Percentiles rank a stretch among this genome's conserved stretches.
These are phyloP conservation scores for Kregervanrija pseudodelftensis DNA, from an alignment of 805 yeast genomes.

Conservation along the genomic window DNA sequence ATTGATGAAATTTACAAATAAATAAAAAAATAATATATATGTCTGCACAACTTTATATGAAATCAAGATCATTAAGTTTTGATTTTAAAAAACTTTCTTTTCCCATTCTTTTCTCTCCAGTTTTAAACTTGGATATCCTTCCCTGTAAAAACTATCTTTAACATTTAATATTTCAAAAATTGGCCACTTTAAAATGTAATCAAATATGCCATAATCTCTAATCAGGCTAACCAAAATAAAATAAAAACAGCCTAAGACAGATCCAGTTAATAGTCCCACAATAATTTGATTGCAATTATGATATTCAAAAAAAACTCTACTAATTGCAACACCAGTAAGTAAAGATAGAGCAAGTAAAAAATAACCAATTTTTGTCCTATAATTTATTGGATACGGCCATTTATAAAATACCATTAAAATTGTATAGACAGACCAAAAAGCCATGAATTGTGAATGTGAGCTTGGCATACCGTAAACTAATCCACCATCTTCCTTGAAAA, in stretches of 20 bases:
- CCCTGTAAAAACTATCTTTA: conserved; percentile 46
- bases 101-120: conserved; percentile 23
- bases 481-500: conserved; percentile 23
- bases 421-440: conserved; percentile 62
- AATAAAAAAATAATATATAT: background rate
- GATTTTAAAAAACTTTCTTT: background rate
- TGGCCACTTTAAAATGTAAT: conserved; percentile 56
- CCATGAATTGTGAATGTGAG: conserved; percentile 96
- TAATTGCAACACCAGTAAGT: conserved; percentile 42
- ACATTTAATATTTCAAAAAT: conserved; percentile 43
- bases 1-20: background rate
- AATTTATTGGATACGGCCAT: conserved; percentile 32
- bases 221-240: conserved; percentile 44
- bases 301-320: conserved; percentile 73
- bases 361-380: too few relatives aligned
- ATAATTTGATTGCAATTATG: conserved; percentile 69
- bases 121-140: conserved; percentile 10
- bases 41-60: background rate
- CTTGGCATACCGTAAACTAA: conserved; percentile 90
- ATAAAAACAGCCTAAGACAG: conserved; percentile 49
- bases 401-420: conserved; percentile 36
- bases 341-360: conserved; percentile 16
- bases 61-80: background rate
- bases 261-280: conserved; percentile 66
- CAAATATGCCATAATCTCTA: conserved; percentile 62